Base-by-base conservation (phyloP, 352 stramenopile species). In the Thalassiosira delicatula region DNA sequence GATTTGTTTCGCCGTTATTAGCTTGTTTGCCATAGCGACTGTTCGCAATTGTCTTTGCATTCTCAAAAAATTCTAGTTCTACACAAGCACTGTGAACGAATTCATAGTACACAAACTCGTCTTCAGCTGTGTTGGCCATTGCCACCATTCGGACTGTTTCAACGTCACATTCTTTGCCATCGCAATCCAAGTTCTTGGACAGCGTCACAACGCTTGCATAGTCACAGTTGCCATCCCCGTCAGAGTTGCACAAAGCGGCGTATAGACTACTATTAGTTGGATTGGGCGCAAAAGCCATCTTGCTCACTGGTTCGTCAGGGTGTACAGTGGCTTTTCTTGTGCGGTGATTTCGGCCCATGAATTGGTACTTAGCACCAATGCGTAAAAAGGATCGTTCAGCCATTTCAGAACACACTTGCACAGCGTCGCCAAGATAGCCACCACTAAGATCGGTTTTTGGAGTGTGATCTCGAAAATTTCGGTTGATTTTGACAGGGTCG, bases 361-460 rank as follows among this genome's bases (percentile, higher is more conserved):
- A 46, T 17, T 74, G 67, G 69, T 70, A 90, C 1, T 19, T 81
- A 9, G 84, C 81, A 27, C 71, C 69, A 19, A 83, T 76, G 27
- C 53, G 79, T 0, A 90, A 46, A 27, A 88, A 90, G 19, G 77
- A 63, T n/a, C 63, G 40, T 2, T 74, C 30, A 19, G 84, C 79
- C 5, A 88, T 42, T 49, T 90, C 84, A 12, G 57, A 21, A 21
- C 5, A 56, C 25, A 21, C n/a, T 21, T 12, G 17, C 3, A 27
- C n/a, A 5, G 3, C 46, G 35, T 90, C 84, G 29, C 84, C 84
- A 54, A 90, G 37, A 35, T 90, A 90, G n/a, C 67, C 68, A 66
- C 44, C 56, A 54, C 30, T 12, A 0, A 91, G 53, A 25, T 42
- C 3, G 14, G 27, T 35, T 25, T 62, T 62, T 3, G 51, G 51